Evolutionary conservation across 2,329 filamentous ascomycete species (phyloP), one percentile per base, ranked within the genome.

Genomic region (Colletotrichum sp.): DNA sequence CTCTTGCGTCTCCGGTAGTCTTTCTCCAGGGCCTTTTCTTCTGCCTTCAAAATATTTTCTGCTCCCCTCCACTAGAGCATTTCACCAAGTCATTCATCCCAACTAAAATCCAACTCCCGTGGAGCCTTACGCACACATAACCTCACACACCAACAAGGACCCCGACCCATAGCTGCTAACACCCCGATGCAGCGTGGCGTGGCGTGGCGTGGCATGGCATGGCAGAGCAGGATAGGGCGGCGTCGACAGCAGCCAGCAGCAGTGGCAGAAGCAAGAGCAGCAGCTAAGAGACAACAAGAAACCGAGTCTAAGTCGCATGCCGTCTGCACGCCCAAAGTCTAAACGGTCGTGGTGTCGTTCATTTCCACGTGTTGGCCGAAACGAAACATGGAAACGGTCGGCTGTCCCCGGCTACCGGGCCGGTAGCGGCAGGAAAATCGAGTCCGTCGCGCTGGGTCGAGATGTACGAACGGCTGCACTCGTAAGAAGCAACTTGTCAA

Each of bases 81-180:
- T 52, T 10, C 38, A 36, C 55, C 36, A 70, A 75, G 70, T 73
- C 73, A 70, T 62, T 77, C 76, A 71, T 78, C 71, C 70, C 69
- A 64, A 67, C 32, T 73, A 36, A 21, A 12, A 24, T 48, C 38
- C 68, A 38, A 67, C 32, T 52, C 21, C 67, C 34, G 67, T 62
- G 67, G 67, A 60, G n/a, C 66, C 36, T 16, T 60, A 71, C 24
- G n/a, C 62, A 43, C 60, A 26, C 64, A 38, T 38, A 67, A 36
- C 34, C 13, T 43, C 70, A 43, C 69, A 48, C 56, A 64, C 68
- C 30, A 48, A 67, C 30, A 36, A 71, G 26, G 62, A 62, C 60
- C 61, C 71, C n/a, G 67, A 56, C 62, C 56, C 73, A 64, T 72
- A 65, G 32, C 18, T 28, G 69, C 43, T 28, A 28, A 56, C 34